Evolutionary conservation across 192 early-diverging fungal genomes (phyloP).

Genomic region (Coemansia sp.): DNA sequence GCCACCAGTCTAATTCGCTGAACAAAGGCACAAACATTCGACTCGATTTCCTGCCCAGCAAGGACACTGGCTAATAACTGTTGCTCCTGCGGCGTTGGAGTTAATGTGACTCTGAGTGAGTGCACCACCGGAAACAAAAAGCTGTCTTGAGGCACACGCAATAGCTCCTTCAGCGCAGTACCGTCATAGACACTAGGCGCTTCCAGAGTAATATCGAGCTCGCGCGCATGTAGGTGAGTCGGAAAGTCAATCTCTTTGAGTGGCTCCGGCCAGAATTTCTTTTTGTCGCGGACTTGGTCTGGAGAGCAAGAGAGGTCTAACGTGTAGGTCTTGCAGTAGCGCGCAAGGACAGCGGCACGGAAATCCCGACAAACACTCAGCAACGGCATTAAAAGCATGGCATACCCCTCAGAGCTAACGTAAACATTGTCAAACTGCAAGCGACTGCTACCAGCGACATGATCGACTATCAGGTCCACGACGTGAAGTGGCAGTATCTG

Average conservation of each 20-base stretch:
- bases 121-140: neutral
- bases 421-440: neutral
- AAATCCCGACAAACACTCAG: neutral
- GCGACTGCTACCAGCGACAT: neutral
- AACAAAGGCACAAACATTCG: neutral
- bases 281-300: neutral
- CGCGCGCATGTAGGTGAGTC: neutral
- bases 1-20: neutral
- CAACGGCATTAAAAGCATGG: neutral
- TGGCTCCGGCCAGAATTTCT: neutral
- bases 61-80: neutral
- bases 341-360: neutral
- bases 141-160: neutral
- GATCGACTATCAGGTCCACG: neutral
- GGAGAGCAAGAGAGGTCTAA: neutral
- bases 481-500: neutral
- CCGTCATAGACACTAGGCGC: neutral
- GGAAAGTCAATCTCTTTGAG: neutral
- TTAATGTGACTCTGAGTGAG: neutral
- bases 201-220: neutral
- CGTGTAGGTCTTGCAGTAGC: neutral
- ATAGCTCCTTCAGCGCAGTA: neutral
- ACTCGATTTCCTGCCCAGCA: neutral
- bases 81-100: neutral
- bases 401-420: neutral